Base-by-base conservation (phyloP, 768 basidiomycete genomes). In the Hirschioporus abietinus region DNA sequence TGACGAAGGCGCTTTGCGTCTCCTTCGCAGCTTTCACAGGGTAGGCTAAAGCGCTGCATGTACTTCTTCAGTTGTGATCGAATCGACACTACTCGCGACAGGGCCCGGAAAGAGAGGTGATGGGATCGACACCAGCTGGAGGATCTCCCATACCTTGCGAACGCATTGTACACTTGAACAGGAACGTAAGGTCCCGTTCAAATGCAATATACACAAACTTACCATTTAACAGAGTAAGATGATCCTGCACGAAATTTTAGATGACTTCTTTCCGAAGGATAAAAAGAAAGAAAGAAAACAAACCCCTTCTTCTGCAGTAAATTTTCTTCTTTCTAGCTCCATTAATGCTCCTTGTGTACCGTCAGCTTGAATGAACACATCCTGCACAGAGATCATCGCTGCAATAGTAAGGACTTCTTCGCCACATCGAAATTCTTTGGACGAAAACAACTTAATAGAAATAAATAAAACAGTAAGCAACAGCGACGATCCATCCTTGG, bases 301-400 rank as follows among this genome's bases (percentile, higher is more conserved):
- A 68, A 95, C 95, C 72, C 97, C 97, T 85, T 99, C 97, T 77
- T 99, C 96, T 0, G 96, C 95, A 0, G 95, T 99, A 72, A 99
- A 99, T 75, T 99, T 99, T 66, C 97, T 80, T 63, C 95, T 83
- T 76, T 99, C 96, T 17, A 99, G 79, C 76, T 99, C 96, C 3
- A 92, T 95, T 35, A 94, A 75, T 1, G 94, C 93, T 15, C 93
- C 93, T 6, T 86, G 83, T 8, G 90, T 87, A 6, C 95, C 95
- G 1, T 95, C 92, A 3, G 91, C 89, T 65, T 93, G 92, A 26
- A 96, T 76, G 74, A 99, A 99, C 1, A 90, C 88, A 71, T 98
- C 95, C 93, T 96, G 95, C 7, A 99, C 85, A 8, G 95, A 85
- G 7, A 91, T 92, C 93, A 99, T 98, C 0, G 97, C 95, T 6